Evolutionary conservation across 768 basidiomycete genomes (phyloP).

Genomic region (Mycena galericulata): DNA sequence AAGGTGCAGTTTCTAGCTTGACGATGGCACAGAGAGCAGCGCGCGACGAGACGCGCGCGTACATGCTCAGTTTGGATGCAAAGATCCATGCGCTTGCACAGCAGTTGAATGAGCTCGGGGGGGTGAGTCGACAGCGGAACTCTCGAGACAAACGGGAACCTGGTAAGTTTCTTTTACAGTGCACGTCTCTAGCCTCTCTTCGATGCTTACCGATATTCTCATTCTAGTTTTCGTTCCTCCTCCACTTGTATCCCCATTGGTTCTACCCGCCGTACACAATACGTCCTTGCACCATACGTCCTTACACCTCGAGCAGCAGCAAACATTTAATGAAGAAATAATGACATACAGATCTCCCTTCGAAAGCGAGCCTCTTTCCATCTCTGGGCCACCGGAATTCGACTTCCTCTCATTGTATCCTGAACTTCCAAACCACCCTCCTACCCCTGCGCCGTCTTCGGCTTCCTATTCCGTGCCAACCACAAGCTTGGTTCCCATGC

Average conservation of each 20-base stretch:
- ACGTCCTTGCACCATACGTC: too few species aligned
- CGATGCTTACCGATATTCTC: neutral
- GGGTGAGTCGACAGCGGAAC: neutral
- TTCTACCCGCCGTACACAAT: neutral
- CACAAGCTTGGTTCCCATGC: neutral
- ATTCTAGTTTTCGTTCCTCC: neutral
- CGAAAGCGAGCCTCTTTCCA: too few species aligned
- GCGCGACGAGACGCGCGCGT: neutral
- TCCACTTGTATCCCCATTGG: neutral
- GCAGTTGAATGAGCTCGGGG: neutral
- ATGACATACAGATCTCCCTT: neutral
- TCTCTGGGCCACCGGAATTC: too few species aligned
- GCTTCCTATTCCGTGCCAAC: neutral
- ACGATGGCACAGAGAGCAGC: neutral
- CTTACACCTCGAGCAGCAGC: neutral
- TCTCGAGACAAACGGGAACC: neutral
- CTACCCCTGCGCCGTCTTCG: neutral
- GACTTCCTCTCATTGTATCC: too few species aligned
- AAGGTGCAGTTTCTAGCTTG: conserved; percentile 2
- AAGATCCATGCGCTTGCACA: neutral
- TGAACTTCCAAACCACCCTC: too few species aligned
- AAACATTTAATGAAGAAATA: too few species aligned
- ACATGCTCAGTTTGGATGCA: neutral
- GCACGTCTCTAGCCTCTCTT: neutral
- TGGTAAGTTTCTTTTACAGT: neutral